phyloP scores from a whole-genome alignment of 192 early-diverging fungal species.

The Coemansia sp. region DNA sequence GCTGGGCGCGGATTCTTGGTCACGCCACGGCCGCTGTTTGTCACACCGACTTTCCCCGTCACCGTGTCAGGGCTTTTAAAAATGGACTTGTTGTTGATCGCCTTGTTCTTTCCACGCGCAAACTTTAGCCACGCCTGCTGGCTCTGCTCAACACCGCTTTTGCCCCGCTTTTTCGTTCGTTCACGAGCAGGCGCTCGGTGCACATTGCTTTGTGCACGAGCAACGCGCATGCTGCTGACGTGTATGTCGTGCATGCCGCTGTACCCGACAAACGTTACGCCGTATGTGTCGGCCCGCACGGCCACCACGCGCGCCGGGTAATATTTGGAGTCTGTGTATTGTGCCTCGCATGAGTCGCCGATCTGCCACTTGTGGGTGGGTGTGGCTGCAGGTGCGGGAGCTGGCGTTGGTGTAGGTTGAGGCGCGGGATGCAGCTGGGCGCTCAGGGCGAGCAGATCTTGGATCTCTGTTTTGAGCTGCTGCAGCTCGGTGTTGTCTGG shows the following conservation, averaged over 20 bases:
- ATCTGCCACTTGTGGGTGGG: conserved; percentile 12
- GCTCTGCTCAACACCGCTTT: conserved; percentile 11
- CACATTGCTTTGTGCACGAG: background rate
- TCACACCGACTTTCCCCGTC: conserved; percentile 43
- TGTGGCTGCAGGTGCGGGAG: background rate
- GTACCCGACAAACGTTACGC: conserved; percentile 36
- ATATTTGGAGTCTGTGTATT: conserved; percentile 16
- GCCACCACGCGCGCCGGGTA: conserved; percentile 26
- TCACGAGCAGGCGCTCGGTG: too few species aligned
- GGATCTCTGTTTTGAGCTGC: conserved; percentile 37
- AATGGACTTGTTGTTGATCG: conserved; percentile 50
- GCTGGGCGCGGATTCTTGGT: conserved; percentile 25
- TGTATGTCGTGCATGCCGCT: conserved; percentile 24
- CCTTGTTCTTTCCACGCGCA: conserved; percentile 45
- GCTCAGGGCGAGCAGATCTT: conserved; percentile 29
- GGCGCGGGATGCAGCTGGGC: conserved; percentile 16
- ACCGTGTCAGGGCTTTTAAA: conserved; percentile 49
- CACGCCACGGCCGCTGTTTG: conserved; percentile 45
- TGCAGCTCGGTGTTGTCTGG: conserved; percentile 41
- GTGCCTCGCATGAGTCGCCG: conserved; percentile 29
- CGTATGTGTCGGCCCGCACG: conserved; percentile 4
- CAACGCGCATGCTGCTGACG: conserved; percentile 13
- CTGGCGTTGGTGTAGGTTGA: background rate
- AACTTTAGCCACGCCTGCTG: conserved; percentile 54
- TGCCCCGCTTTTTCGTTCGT: background rate